phyloP scores from a whole-genome alignment of 1,284 basidiomycete species.

The Pseudozyma tsukubaensis region DNA sequence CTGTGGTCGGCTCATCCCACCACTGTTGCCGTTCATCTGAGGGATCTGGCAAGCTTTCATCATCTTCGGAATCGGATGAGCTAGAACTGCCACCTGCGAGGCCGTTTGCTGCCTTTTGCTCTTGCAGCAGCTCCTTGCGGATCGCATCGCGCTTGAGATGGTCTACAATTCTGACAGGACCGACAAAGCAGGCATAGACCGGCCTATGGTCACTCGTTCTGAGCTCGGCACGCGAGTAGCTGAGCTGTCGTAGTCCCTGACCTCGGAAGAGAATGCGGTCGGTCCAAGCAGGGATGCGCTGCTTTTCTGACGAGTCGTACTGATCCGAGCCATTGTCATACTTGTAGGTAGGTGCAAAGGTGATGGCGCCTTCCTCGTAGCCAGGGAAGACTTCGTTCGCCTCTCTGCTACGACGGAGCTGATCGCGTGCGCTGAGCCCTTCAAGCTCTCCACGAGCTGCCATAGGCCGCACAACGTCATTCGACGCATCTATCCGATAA shows the following conservation, averaged over 20 bases:
- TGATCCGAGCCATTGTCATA: slow-evolving; percentile 80
- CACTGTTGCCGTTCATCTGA: slow-evolving; percentile 43
- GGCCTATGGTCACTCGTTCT: slow-evolving; percentile 93
- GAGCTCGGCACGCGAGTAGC: slow-evolving; percentile 79
- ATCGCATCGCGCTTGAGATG: slow-evolving; percentile 78
- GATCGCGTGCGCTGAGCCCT: slow-evolving; percentile 80
- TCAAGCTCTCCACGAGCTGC: slow-evolving; percentile 75
- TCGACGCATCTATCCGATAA: slow-evolving; percentile 89
- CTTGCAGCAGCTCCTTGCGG: slow-evolving; percentile 73
- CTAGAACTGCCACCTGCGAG: slow-evolving; percentile 12
- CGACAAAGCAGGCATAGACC: slow-evolving; percentile 85
- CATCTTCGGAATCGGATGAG: slow-evolving; percentile 26
- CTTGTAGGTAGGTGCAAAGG: slow-evolving; percentile 89
- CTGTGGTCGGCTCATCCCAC: slow-evolving; percentile 31
- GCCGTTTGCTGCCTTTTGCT: slow-evolving; percentile 30
- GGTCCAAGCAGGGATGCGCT: slow-evolving; percentile 94
- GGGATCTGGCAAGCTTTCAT: slow-evolving; percentile 41
- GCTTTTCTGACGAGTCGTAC: slow-evolving; percentile 96
- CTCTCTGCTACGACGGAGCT: slow-evolving; percentile 50
- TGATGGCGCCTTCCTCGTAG: slow-evolving; percentile 86
- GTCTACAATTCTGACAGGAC: slow-evolving; percentile 83
- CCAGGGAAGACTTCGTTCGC: slow-evolving; percentile 76
- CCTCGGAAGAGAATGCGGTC: slow-evolving; percentile 78
- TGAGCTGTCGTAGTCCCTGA: slow-evolving; percentile 51
- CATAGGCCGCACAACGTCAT: slow-evolving; percentile 77